phyloP scores from a whole-genome alignment of 169 alveolate species.

The Plasmodium cynomolgi region DNA sequence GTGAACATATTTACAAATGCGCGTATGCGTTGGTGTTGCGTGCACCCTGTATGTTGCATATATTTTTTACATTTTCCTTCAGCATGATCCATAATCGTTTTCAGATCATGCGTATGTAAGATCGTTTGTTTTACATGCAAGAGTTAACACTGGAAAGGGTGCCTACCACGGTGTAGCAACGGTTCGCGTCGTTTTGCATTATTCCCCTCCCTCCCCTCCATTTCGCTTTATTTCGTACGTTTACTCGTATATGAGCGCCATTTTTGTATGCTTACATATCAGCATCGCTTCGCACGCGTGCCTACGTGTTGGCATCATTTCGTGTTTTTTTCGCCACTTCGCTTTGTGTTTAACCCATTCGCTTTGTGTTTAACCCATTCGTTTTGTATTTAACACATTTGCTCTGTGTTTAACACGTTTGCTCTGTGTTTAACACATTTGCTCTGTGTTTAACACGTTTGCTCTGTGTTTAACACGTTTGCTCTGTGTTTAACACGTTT shows the following conservation, averaged over 20 bases:
- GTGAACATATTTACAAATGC: background rate
- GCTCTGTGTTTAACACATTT: background rate
- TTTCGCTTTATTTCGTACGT: background rate
- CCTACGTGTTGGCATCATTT: background rate
- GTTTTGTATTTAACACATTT: background rate
- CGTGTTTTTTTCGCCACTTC: background rate
- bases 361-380: background rate
- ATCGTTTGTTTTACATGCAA: background rate
- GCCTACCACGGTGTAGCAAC: background rate
- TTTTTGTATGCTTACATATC: background rate
- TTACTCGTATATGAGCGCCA: background rate
- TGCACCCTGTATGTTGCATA: background rate
- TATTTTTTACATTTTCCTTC: background rate
- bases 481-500: background rate
- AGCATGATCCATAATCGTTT: background rate
- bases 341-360: background rate
- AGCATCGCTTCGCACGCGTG: background rate
- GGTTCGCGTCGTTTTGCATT: background rate
- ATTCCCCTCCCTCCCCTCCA: background rate
- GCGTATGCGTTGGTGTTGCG: background rate
- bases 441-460: background rate
- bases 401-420: background rate
- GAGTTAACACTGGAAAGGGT: background rate
- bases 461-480: background rate
- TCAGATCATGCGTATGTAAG: background rate